phyloP scores from a whole-genome alignment of 1,139 yeast genomes.

The Candida neerlandica region DNA sequence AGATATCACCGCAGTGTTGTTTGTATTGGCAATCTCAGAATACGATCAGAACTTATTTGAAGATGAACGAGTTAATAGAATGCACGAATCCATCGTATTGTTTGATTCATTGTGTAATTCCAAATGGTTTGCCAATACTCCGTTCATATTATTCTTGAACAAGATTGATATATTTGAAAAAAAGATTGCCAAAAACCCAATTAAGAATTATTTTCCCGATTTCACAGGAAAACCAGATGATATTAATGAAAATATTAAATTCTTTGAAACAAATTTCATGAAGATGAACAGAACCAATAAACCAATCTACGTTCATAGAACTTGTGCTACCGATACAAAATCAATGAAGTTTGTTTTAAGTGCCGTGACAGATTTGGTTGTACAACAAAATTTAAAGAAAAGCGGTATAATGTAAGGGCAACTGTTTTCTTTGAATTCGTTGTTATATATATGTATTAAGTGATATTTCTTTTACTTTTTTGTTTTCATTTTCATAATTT shows the following conservation, averaged over 20 bases:
- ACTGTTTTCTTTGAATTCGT: background rate
- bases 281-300: conserved; percentile 65
- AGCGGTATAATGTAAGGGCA: conserved; percentile 75
- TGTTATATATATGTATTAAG: background rate
- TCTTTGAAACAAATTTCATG: conserved; percentile 66
- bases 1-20: conserved; percentile 83
- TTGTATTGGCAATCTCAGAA: conserved; percentile 91
- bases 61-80: conserved; percentile 84
- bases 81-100: conserved; percentile 85
- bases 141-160: conserved; percentile 85
- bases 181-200: conserved; percentile 66
- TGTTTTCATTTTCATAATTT: no score
- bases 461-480: background rate
- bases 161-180: conserved; percentile 80
- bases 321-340: conserved; percentile 93
- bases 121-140: conserved; percentile 81
- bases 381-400: conserved; percentile 77
- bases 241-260: conserved; percentile 65
- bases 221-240: conserved; percentile 64
- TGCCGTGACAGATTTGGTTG: conserved; percentile 90
- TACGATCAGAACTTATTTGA: conserved; percentile 92
- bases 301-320: conserved; percentile 85
- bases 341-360: conserved; percentile 87
- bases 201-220: conserved; percentile 72
- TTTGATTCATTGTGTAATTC: conserved; percentile 88